Evolutionary conservation across 2,329 filamentous ascomycete species (phyloP).

Genomic region (Diaporthe velutina): DNA sequence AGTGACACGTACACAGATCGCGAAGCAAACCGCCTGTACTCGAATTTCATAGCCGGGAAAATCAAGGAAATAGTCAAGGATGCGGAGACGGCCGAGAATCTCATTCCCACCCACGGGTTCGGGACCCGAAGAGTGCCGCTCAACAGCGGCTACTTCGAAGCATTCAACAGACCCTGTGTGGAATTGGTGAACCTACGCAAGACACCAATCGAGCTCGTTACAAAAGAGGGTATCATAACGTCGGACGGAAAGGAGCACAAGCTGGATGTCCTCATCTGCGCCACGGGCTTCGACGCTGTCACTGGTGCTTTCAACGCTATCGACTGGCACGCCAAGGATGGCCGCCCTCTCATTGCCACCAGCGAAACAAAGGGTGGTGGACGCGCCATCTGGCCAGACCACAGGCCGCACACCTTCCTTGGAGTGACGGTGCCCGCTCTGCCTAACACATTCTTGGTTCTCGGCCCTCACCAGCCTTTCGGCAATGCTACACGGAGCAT

Average conservation of each 20-base stretch:
- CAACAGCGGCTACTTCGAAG: conserved; percentile 57
- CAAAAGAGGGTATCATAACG: conserved; percentile 46
- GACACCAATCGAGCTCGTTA: conserved; percentile 43
- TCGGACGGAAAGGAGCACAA: conserved; percentile 44
- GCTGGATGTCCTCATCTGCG: conserved; percentile 50
- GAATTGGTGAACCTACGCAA: conserved; percentile 40
- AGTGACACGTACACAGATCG: conserved; percentile 33
- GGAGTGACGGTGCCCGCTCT: conserved; percentile 38
- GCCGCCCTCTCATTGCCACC: conserved; percentile 44
- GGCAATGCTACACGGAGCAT: conserved; percentile 39
- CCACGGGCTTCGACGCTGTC: conserved; percentile 49
- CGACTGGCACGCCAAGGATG: conserved; percentile 21
- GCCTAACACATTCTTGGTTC: conserved; percentile 39
- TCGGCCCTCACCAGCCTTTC: conserved; percentile 41
- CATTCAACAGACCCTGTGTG: conserved; percentile 58
- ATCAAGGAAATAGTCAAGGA: conserved; percentile 57
- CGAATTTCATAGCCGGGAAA: conserved; percentile 45
- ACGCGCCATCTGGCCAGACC: conserved; percentile 18
- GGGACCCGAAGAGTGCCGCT: conserved; percentile 58
- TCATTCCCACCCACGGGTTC: conserved; percentile 58
- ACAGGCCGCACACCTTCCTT: conserved; percentile 39
- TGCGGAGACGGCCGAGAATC: conserved; percentile 57
- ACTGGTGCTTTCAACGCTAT: conserved; percentile 42
- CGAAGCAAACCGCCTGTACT: conserved; percentile 31
- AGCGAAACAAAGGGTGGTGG: conserved; percentile 21